Evolutionary conservation across 2,329 filamentous ascomycete genomes (phyloP).

Genomic region (Shiraia bambusicola): DNA sequence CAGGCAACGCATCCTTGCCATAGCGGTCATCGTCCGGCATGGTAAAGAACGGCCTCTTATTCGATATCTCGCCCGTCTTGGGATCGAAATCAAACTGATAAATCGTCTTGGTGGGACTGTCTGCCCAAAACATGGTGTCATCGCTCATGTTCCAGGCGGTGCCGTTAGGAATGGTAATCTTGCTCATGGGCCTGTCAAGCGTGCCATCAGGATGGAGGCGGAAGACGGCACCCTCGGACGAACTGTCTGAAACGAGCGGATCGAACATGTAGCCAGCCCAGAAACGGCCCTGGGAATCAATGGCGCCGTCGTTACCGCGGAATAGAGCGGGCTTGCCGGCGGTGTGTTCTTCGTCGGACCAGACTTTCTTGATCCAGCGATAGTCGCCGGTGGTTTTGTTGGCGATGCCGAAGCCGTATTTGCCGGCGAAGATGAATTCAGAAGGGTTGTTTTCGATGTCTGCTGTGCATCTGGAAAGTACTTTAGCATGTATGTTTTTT

Average conservation of each 20-base stretch:
- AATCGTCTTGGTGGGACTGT: conserved; percentile 71
- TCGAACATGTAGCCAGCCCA: conserved; percentile 90
- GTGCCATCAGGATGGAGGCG: conserved; percentile 65
- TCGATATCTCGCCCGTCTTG: conserved; percentile 63
- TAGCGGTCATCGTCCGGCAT: conserved; percentile 58
- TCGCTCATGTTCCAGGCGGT: conserved; percentile 76
- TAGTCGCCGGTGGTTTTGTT: conserved; percentile 62
- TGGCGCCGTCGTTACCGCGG: conserved; percentile 77
- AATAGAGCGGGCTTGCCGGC: conserved; percentile 53
- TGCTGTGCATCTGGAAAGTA: conserved; percentile 57
- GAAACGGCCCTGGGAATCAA: conserved; percentile 77
- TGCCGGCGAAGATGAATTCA: conserved; percentile 75
- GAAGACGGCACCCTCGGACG: conserved; percentile 67
- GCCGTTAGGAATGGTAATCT: conserved; percentile 79
- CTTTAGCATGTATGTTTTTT: neutral
- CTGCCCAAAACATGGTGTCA: conserved; percentile 78
- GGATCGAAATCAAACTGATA: conserved; percentile 73
- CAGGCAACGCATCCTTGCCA: conserved; percentile 60
- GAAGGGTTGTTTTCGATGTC: conserved; percentile 71
- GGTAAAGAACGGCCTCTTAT: conserved; percentile 71
- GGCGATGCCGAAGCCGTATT: conserved; percentile 78
- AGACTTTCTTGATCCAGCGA: conserved; percentile 59
- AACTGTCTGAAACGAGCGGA: conserved; percentile 61
- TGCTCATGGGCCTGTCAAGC: conserved; percentile 61
- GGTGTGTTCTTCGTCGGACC: conserved; percentile 52